These are phyloP conservation scores for Pseudohalonectria lignicola DNA, from an alignment of 2,329 filamentous ascomycete genomes.

Conservation along the genomic window DNA sequence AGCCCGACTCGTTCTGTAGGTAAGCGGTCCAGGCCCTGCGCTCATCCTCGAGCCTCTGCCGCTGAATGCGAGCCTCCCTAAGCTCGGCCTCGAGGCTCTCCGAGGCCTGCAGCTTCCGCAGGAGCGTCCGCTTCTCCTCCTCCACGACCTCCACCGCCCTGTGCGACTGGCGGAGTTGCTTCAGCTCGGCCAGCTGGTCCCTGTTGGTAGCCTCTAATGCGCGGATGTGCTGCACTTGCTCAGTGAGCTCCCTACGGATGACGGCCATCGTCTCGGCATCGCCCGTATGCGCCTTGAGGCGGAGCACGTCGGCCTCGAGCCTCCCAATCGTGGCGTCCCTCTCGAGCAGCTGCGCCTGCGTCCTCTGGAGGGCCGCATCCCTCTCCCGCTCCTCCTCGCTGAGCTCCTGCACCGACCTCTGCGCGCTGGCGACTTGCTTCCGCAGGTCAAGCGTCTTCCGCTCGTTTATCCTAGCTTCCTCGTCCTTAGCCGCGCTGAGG, in stretches of 20 bases:
- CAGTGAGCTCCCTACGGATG: slow-evolving; percentile 77
- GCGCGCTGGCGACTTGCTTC: slow-evolving; percentile 33
- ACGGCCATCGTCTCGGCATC: slow-evolving; percentile 78
- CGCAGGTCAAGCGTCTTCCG: slow-evolving; percentile 44
- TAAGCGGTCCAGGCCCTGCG: slow-evolving; percentile 78
- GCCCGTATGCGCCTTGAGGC: slow-evolving; percentile 74
- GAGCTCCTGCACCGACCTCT: slow-evolving; percentile 42
- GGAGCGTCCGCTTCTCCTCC: slow-evolving; percentile 81
- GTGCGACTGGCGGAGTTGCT: slow-evolving; percentile 67
- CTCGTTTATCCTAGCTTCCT: slow-evolving; percentile 53
- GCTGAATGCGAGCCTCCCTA: slow-evolving; percentile 68
- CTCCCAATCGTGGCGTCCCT: slow-evolving; percentile 61
- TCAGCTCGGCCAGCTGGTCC: slow-evolving; percentile 70
- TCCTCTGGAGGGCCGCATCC: slow-evolving; percentile 43
- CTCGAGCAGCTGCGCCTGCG: slow-evolving; percentile 56
- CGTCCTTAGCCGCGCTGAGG: slow-evolving; percentile 48
- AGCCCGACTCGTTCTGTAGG: slow-evolving; percentile 55
- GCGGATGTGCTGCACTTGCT: slow-evolving; percentile 87
- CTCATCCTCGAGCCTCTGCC: slow-evolving; percentile 82
- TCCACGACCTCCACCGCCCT: slow-evolving; percentile 90
- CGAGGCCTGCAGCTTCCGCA: slow-evolving; percentile 66
- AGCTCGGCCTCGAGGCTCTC: slow-evolving; percentile 66
- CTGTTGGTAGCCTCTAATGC: slow-evolving; percentile 70
- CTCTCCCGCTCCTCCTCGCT: slow-evolving; percentile 46
- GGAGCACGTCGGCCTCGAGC: slow-evolving; percentile 73